A percentile compares a stretch with the other conserved stretches of the same genome.
Conservation (phyloP, 176 grass and related monocot species). For the Zea luxurians region DNA sequence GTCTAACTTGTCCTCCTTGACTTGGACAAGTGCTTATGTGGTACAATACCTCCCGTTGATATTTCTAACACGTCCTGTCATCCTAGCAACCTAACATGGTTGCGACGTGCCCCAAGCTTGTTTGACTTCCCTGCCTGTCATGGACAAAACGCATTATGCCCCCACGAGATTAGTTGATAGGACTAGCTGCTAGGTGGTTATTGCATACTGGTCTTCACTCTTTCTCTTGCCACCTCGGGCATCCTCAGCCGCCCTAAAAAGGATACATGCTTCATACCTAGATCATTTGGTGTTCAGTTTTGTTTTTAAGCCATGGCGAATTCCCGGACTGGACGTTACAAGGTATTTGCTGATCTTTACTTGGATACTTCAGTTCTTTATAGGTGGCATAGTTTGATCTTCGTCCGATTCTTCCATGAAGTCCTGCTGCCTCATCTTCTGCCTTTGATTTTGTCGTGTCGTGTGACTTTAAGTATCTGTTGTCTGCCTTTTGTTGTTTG, state of each 20-base stretch:
- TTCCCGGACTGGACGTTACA: slow-evolving; percentile 43
- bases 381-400: slow-evolving; percentile 14
- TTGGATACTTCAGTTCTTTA: slow-evolving; percentile 25
- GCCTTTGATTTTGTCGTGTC: background rate
- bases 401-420: background rate
- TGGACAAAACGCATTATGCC: slow-evolving; percentile 1
- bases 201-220: slow-evolving; percentile 29
- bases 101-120: slow-evolving; percentile 39
- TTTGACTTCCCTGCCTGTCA: slow-evolving; percentile 43
- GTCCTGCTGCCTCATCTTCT: background rate
- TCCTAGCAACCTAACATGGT: background rate
- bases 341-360: slow-evolving; percentile 49
- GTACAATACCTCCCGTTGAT: background rate
- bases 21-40: slow-evolving; percentile 38
- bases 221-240: slow-evolving; percentile 17
- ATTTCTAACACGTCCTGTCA: slow-evolving; percentile 1
- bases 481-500: background rate
- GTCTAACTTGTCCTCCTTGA: slow-evolving; percentile 45
- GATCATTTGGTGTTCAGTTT: slow-evolving; percentile 30
- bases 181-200: slow-evolving; percentile 21
- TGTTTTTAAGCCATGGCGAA: slow-evolving; percentile 43
- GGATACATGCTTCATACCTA: slow-evolving; percentile 38
- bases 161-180: slow-evolving; percentile 31
- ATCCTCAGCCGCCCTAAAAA: slow-evolving; percentile 23
- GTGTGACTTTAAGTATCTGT: slow-evolving; percentile 4